Percentiles rank a stretch among this genome's conserved stretches.
Evolutionary conservation across 495 filamentous ascomycete genomes (phyloP).

Genomic region (Aspergillus panamensis): DNA sequence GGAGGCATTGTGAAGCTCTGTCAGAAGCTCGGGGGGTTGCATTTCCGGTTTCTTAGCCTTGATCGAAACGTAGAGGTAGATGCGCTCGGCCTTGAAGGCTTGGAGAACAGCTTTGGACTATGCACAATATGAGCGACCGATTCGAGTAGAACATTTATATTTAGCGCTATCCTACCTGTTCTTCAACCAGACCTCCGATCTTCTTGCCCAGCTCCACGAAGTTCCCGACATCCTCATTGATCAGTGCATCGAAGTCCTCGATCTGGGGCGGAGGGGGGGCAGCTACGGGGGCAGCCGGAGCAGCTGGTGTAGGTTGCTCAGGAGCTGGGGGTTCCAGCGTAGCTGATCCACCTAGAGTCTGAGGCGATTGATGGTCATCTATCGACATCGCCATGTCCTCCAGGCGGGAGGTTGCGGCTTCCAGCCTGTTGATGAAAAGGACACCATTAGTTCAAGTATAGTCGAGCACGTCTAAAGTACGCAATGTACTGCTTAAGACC

Average conservation of each 20-base stretch:
- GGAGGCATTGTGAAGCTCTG: slow-evolving; percentile 76
- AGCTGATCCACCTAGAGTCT: slow-evolving; percentile 39
- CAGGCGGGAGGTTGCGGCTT: slow-evolving; percentile 92
- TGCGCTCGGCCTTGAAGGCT: slow-evolving; percentile 79
- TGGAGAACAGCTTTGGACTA: slow-evolving; percentile 58
- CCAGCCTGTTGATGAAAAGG: slow-evolving; percentile 60
- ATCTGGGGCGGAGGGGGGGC: slow-evolving; percentile 71
- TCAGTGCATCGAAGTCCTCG: slow-evolving; percentile 79
- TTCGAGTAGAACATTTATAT: background rate
- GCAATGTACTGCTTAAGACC: background rate
- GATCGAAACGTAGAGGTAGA: slow-evolving; percentile 81
- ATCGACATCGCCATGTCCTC: slow-evolving; percentile 89
- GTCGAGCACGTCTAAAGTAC: background rate
- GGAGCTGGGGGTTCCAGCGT: slow-evolving; percentile 41
- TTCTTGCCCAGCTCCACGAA: slow-evolving; percentile 75
- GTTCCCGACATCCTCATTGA: slow-evolving; percentile 68
- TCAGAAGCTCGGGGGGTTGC: slow-evolving; percentile 66
- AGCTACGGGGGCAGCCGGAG: slow-evolving; percentile 45
- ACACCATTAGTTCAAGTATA: slow-evolving; percentile 25
- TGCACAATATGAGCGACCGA: slow-evolving; percentile 2
- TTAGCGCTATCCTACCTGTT: slow-evolving; percentile 58
- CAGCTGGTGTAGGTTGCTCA: slow-evolving; percentile 40
- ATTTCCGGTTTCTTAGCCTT: slow-evolving; percentile 89
- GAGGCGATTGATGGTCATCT: slow-evolving; percentile 51
- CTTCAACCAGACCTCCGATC: slow-evolving; percentile 71